A percentile compares a stretch with the other conserved stretches of the same genome.
These are phyloP conservation scores for Eruca vesicaria DNA, from an alignment of 441 rosid genomes.

Conservation along the genomic window DNA sequence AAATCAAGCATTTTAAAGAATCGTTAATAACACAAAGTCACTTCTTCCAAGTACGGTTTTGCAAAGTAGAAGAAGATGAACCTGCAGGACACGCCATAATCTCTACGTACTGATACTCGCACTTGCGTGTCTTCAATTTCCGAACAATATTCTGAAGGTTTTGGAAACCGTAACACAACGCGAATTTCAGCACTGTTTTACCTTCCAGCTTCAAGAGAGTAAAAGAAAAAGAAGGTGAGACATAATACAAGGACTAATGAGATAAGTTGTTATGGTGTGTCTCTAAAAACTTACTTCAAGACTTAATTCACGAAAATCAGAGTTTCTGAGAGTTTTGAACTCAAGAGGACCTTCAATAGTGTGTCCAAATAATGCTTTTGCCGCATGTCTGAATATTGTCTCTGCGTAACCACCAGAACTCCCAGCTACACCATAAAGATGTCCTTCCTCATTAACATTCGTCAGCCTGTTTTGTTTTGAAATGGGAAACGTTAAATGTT, in stretches of 20 bases:
- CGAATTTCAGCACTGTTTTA: slow-evolving; percentile 68
- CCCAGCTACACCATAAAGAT: slow-evolving; percentile 84
- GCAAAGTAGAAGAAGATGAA: slow-evolving; percentile 20
- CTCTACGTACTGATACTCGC: slow-evolving; percentile 93
- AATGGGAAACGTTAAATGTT: background rate
- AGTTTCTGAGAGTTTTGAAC: slow-evolving; percentile 71
- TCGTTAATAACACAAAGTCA: background rate
- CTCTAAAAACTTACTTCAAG: slow-evolving; percentile 59
- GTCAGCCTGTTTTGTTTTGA: slow-evolving; percentile 51
- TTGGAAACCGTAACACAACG: slow-evolving; percentile 87
- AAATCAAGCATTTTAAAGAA: background rate
- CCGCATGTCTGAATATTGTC: slow-evolving; percentile 69
- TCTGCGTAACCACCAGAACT: slow-evolving; percentile 95
- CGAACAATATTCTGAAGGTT: slow-evolving; percentile 92
- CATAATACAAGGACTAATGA: background rate
- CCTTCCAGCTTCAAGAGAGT: slow-evolving; percentile 63
- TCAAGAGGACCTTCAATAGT: slow-evolving; percentile 65
- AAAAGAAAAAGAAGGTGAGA: slow-evolving; percentile 11
- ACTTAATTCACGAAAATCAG: slow-evolving; percentile 79
- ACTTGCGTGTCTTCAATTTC: slow-evolving; percentile 64
- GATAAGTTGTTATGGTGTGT: background rate
- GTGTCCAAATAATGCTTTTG: slow-evolving; percentile 64
- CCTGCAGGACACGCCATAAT: slow-evolving; percentile 99
- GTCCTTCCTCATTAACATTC: slow-evolving; percentile 70
- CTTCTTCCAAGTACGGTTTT: background rate